Evolutionary conservation across 768 basidiomycete genomes (phyloP), one percentile per base, ranked within the genome.

Genomic region (Macrolepiota fuliginosa): DNA sequence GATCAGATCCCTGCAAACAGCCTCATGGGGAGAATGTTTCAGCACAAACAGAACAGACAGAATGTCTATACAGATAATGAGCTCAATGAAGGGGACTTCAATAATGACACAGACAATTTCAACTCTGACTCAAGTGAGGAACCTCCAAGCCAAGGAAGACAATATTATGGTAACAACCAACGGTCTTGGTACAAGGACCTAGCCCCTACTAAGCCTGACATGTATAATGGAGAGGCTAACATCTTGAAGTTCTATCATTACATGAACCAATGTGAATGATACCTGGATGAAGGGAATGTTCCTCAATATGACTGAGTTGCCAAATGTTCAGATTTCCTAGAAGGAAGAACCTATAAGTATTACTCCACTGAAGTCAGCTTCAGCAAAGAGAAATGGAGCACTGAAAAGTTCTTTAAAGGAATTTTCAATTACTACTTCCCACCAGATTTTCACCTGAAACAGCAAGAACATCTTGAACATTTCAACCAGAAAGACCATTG

Each of bases 391-490:
- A n/a, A 63, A 2, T 76, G 68, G 69, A 64, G 19, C 2, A 24
- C 73, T 0, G 25, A 62, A 2, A 36, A 64, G 4, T 75, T 76
- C 62, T 73, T 76, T 45, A 32, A 49, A 3, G 72, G 60, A 24
- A 32, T 77, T 1, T 77, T 72, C 45, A 70, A 76, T 37, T 68
- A 69, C 22, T 74, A 70, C 37, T 78, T 78, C 58, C 77, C 75
- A 2, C 17, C 67, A 0, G 63, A 74, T 50, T 77, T 66, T 61
- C 25, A 66, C 0, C 49, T 63, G 1, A 63, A 73, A 15, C 39
- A 40, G 39, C 39, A 10, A 40, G 39, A 40, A 10, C 39, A 13
- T 13, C 39, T 40, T 11, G 39, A 40, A 40, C 39, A 13, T 3
- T 40, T 40, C 12, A 6, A 40, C 39, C 39, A 40, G 10, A 2